These are phyloP conservation scores for Myriosclerotinia curreyana DNA, from an alignment of 2,329 filamentous ascomycete genomes.

Conservation along the genomic window DNA sequence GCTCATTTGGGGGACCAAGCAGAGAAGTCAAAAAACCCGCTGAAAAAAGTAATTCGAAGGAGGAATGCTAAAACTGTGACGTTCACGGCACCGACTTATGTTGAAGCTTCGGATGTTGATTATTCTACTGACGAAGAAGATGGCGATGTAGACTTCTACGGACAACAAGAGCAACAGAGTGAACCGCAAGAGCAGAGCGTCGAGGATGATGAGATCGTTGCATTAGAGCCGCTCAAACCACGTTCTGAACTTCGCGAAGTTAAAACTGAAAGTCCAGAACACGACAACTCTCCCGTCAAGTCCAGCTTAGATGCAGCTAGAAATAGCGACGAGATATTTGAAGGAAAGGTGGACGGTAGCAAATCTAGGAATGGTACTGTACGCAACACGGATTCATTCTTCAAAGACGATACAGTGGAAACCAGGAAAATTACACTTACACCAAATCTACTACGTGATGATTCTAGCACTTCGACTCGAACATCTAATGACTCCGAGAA, in stretches of 20 bases:
- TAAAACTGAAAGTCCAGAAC: conserved; percentile 31
- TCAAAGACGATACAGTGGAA: conserved; percentile 91
- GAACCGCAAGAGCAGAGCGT: conserved; percentile 44
- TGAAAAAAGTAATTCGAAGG: conserved; percentile 70
- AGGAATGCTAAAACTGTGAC: conserved; percentile 69
- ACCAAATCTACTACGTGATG: conserved; percentile 85
- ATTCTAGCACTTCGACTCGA: conserved; percentile 49
- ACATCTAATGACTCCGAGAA: conserved; percentile 48
- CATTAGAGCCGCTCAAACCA: conserved; percentile 42
- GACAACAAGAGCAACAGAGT: conserved; percentile 47
- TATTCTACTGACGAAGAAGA: conserved; percentile 67
- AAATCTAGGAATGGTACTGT: conserved; percentile 82
- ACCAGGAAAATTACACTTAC: conserved; percentile 97
- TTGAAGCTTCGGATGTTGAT: conserved; percentile 69
- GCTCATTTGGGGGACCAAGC: conserved; percentile 69
- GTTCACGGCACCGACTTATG: conserved; percentile 67
- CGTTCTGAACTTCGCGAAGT: conserved; percentile 42
- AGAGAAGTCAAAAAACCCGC: conserved; percentile 68
- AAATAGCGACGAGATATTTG: conserved; percentile 66
- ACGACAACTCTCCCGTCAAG: conserved; percentile 26
- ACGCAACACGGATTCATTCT: conserved; percentile 92
- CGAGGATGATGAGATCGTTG: conserved; percentile 40
- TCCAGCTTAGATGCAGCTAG: conserved; percentile 43
- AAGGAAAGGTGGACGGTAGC: conserved; percentile 52
- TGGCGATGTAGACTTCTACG: conserved; percentile 46